phyloP scores from a whole-genome alignment of 192 early-diverging fungal species.

The Gryganskiella cystojenkinii region DNA sequence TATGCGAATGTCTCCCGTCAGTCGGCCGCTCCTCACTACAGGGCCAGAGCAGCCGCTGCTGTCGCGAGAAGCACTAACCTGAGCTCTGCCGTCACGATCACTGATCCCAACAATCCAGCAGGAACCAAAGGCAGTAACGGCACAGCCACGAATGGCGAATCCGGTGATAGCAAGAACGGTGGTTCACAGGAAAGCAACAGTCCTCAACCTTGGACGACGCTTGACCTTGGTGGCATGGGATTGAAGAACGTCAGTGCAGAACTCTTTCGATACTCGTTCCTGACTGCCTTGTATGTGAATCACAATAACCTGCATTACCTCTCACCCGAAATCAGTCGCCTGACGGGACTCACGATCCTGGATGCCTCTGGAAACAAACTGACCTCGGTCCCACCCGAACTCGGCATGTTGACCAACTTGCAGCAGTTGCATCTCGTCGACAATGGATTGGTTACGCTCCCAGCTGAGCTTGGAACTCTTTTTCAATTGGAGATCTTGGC shows the following conservation, averaged over 20 bases:
- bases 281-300: conserved; percentile 93
- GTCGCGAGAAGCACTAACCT: conserved; percentile 63
- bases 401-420: conserved; percentile 83
- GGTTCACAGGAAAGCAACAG: conserved; percentile 17
- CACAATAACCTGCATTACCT: conserved; percentile 89
- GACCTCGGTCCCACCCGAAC: conserved; percentile 79
- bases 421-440: conserved; percentile 88
- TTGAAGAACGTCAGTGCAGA: conserved; percentile 77
- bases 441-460: conserved; percentile 84
- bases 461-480: conserved; percentile 87
- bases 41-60: conserved; percentile 86
- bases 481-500: conserved; percentile 90
- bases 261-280: conserved; percentile 84
- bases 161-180: conserved; percentile 8
- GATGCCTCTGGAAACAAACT: conserved; percentile 92
- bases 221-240: conserved; percentile 94
- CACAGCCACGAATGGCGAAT: conserved; percentile 40
- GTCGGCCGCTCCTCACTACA: conserved; percentile 83
- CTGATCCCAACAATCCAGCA: conserved; percentile 60
- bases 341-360: conserved; percentile 75
- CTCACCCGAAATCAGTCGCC: conserved; percentile 69
- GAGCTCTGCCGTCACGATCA: conserved; percentile 60
- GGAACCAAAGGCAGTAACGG: conserved; percentile 51
- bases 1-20: conserved; percentile 76
- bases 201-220: conserved; percentile 76